phyloP scores from a whole-genome alignment of 2,329 filamentous ascomycete genomes.

The Allantophomopsis lycopodina region DNA sequence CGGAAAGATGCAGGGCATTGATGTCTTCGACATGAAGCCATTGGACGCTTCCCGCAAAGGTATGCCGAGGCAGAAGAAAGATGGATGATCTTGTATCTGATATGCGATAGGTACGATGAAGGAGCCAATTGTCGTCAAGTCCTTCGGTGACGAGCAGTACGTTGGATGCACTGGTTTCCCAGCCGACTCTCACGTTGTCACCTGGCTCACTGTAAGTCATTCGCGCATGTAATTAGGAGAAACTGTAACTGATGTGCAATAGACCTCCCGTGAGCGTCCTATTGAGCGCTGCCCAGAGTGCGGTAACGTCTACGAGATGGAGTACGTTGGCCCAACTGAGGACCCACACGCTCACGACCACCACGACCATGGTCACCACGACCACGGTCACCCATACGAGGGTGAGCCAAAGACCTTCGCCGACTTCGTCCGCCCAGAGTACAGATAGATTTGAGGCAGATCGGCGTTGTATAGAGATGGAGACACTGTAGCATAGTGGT shows the following conservation, averaged over 20 bases:
- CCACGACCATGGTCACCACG: slow-evolving; percentile 40
- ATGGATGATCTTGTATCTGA: background rate
- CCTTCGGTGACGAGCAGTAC: slow-evolving; percentile 92
- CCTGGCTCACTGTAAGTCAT: slow-evolving; percentile 72
- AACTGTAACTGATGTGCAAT: background rate
- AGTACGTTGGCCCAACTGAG: slow-evolving; percentile 78
- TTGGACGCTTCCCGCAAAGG: slow-evolving; percentile 83
- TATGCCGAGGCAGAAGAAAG: slow-evolving; percentile 21
- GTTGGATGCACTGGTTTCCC: slow-evolving; percentile 91
- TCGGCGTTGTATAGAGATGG: background rate
- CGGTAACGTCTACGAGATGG: slow-evolving; percentile 94
- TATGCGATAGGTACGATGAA: slow-evolving; percentile 59
- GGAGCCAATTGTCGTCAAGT: slow-evolving; percentile 81
- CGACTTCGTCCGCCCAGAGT: slow-evolving; percentile 90
- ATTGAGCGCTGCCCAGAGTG: slow-evolving; percentile 94
- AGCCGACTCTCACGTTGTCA: slow-evolving; percentile 78
- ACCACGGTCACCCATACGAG: slow-evolving; percentile 38
- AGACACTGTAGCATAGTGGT: slow-evolving; percentile 1
- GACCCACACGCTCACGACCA: slow-evolving; percentile 55
- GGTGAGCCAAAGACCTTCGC: slow-evolving; percentile 96
- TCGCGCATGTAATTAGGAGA: background rate
- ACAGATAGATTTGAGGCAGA: slow-evolving; percentile 47
- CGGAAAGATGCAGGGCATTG: slow-evolving; percentile 97
- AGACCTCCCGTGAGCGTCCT: slow-evolving; percentile 82
- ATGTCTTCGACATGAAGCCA: slow-evolving; percentile 97